Base-by-base conservation (phyloP, 352 stramenopile species). In the Aphanomyces astaci region DNA sequence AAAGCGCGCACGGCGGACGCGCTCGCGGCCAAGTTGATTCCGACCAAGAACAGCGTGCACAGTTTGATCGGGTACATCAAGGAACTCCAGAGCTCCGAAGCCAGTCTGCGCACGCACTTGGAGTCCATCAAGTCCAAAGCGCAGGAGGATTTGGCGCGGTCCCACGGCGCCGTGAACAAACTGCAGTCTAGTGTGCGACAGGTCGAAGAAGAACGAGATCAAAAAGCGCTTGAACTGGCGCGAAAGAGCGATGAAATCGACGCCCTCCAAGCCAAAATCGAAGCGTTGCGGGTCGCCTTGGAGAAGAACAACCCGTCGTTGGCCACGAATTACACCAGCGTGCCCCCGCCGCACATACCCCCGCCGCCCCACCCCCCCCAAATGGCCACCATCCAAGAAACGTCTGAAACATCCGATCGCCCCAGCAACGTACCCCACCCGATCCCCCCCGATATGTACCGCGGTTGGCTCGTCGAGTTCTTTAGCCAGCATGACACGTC, bases 41-140 rank as follows among this genome's bases (percentile, higher is more conserved):
- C 82, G 1, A 82, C 77, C 11, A 78, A 76, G 24, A 78, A 75
- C 25, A 82, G 76, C 17, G 71, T 93, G 48, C 82, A 88, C 53
- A 87, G 75, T 45, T 60, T 93, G 11, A 88, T 93, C 70, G 82
- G 78, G 13, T 91, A 91, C 60, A 82, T 93, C 48, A 80, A 77
- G 0, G 84, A 93, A 59, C 66, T 93, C 36, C 77, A 93, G 40
- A 60, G 77, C 22, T 93, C 84, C 2, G 82, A 89, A 62, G 76
- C 81, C 19, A 82, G 66, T 55, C 43, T 90, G 45, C 82, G 82
- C 10, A 74, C 78, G 19, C 80, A 92, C 25, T 64, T 92, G 7
- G 77, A 84, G 11, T 30, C 56, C 24, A 65, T 65, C 39, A 78
- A 77, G 32, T 79, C 71, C 4, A 79, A 78, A 22, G 79, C 76